phyloP scores from a whole-genome alignment of 192 early-diverging fungal genomes.

The Coemansia guatemalensis region DNA sequence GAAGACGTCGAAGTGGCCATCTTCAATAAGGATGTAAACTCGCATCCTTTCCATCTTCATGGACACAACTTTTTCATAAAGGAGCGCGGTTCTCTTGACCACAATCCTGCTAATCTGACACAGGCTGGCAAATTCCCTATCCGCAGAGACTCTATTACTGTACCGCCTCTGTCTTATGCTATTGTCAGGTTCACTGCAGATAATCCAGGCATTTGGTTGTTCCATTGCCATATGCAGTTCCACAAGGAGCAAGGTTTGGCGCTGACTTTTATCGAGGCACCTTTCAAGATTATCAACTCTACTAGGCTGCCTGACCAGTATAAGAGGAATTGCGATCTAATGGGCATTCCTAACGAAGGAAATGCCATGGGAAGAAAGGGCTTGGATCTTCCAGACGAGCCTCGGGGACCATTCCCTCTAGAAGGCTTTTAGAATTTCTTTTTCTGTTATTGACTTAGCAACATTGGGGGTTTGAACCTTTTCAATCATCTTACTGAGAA shows the following conservation, averaged over 20 bases:
- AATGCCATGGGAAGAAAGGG: slow-evolving; percentile 76
- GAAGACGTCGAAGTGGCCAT: slow-evolving; percentile 71
- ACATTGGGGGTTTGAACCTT: no score
- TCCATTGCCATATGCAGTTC: slow-evolving; percentile 79
- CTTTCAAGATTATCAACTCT: slow-evolving; percentile 54
- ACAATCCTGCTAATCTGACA: slow-evolving; percentile 26
- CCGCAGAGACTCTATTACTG: slow-evolving; percentile 71
- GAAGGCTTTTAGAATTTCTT: slow-evolving; percentile 16
- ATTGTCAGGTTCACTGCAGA: slow-evolving; percentile 69
- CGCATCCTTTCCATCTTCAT: slow-evolving; percentile 84
- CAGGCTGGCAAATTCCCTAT: slow-evolving; percentile 26
- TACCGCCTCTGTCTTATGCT: slow-evolving; percentile 61
- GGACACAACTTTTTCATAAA: slow-evolving; percentile 83
- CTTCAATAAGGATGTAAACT: slow-evolving; percentile 72
- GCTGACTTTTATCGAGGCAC: slow-evolving; percentile 68
- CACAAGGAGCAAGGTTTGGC: slow-evolving; percentile 70
- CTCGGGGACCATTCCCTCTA: slow-evolving; percentile 51
- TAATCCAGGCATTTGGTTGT: slow-evolving; percentile 84
- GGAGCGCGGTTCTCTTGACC: slow-evolving; percentile 51
- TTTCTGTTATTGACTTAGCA: neutral
- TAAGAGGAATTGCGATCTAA: slow-evolving; percentile 60
- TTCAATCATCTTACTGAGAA: no score
- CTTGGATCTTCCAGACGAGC: slow-evolving; percentile 61
- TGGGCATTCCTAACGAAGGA: slow-evolving; percentile 61
- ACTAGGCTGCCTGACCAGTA: slow-evolving; percentile 54